phyloP scores from a whole-genome alignment of 345 rosid genomes.

The Hibiscus syriacus region DNA sequence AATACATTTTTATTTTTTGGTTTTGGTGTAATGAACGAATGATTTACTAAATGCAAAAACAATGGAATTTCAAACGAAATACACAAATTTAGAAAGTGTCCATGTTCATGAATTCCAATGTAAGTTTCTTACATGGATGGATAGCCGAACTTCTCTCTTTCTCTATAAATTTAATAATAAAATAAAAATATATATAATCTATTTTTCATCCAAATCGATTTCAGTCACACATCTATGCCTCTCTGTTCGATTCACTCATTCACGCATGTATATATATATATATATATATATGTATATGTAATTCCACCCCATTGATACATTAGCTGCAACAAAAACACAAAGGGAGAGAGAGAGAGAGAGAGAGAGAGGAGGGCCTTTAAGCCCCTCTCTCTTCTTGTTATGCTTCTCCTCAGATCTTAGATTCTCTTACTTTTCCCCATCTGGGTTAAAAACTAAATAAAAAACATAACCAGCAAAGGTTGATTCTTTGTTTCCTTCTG shows the following conservation, averaged over 20 bases:
- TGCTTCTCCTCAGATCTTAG: slow-evolving; percentile 38
- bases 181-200: not conserved
- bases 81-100: slow-evolving; percentile 16
- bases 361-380: slow-evolving; percentile 15
- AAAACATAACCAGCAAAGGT: not conserved
- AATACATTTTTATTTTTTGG: too few species aligned
- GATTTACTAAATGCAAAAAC: too few species aligned
- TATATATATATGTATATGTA: not conserved
- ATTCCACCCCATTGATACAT: slow-evolving; percentile 11
- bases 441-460: not conserved
- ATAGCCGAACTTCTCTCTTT: not conserved
- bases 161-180: not conserved
- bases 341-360: slow-evolving; percentile 5
- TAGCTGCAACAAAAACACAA: slow-evolving; percentile 7
- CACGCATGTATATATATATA: not conserved
- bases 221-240: slow-evolving; percentile 9
- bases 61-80: too few species aligned
- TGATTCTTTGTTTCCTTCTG: not conserved
- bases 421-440: slow-evolving; percentile 20
- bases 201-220: slow-evolving; percentile 14
- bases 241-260: slow-evolving; percentile 8
- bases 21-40: too few species aligned
- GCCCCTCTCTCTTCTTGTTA: slow-evolving; percentile 32
- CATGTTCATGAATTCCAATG: slow-evolving; percentile 15
- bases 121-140: slow-evolving; percentile 29